A percentile compares a stretch with the other conserved stretches of the same genome.
Conservation (phyloP, 2,329 filamentous ascomycete species). For the Ophiocordyceps robertsii region DNA sequence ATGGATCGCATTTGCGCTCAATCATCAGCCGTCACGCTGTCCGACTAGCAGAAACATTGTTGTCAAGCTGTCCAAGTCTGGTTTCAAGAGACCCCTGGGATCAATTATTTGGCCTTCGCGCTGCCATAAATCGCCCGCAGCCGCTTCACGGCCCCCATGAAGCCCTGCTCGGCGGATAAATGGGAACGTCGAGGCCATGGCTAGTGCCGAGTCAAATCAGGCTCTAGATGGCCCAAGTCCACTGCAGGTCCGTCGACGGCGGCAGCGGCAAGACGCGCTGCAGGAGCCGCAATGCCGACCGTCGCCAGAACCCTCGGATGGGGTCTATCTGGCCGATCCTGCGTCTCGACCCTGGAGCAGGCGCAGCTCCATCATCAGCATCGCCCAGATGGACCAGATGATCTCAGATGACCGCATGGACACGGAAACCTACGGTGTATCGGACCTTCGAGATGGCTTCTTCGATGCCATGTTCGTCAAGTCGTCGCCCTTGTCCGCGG, state of each 20-base stretch:
- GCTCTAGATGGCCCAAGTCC: neutral
- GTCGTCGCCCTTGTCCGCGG: conserved; percentile 21
- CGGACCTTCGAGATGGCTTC: conserved; percentile 30
- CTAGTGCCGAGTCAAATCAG: neutral
- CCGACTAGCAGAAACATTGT: neutral
- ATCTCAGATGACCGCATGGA: conserved; percentile 20
- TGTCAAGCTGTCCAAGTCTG: no score
- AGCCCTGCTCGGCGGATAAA: neutral
- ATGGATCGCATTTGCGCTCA: neutral
- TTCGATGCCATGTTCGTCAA: conserved; percentile 35
- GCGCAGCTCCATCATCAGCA: conserved; percentile 15
- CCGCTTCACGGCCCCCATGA: neutral
- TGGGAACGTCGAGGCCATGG: neutral
- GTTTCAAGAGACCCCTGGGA: no score
- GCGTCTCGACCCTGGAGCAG: conserved; percentile 2
- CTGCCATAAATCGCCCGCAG: no score
- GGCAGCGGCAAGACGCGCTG: neutral
- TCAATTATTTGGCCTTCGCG: no score
- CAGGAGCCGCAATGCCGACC: neutral
- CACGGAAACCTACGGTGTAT: conserved; percentile 27
- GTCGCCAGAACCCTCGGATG: neutral
- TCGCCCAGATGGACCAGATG: conserved; percentile 19
- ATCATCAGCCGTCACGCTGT: neutral
- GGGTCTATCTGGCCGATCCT: conserved; percentile 2
- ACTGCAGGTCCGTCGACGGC: neutral